Base-by-base conservation (phyloP, 2,329 filamentous ascomycete species). In the Botrytis deweyae region DNA sequence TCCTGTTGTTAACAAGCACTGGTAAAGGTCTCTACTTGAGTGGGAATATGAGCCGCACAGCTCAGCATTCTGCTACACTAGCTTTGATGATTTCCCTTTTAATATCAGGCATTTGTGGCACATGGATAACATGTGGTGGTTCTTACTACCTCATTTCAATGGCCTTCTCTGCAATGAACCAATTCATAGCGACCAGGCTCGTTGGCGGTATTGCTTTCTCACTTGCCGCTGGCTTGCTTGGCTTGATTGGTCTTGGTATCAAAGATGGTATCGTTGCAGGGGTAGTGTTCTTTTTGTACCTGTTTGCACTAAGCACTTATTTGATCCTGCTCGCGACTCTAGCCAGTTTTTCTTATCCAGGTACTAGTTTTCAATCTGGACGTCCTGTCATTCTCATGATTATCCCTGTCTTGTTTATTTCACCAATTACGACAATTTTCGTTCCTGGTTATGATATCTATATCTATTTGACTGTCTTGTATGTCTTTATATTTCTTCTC, bases 71-170 rank as follows among this genome's bases (percentile, higher is more conserved):
- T 4, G 89, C 88, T 1, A 82, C 80, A 29, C 84, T 86, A 72
- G 88, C 87, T 3, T 81, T 90, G 40, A 86, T 91, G 83, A 86
- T 88, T 25, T 86, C 88, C 1, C 82, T 90, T 12, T 80, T 91
- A 16, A 82, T 90, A 52, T 88, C 87, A 12, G 88, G 88, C 63
- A 88, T 86, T 5, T 86, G 90, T 65, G 88, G 88, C 29, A 88
- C 88, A 14, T 90, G 88, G 88, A 89, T 90, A 49, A 87, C 87
- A 16, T 88, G 87, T 70, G 88, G 88, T n/a, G 89, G 89, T 3
- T 87, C 87, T 64, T 91, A 90, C 79, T 91, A 91, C 75, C 84
- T 90, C 59, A 83, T 85, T 64, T 86, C 85, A 0, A 87, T 87
- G 84, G 86, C 86, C 2, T 88, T 87, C 74, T 70, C 68, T 10